Base-by-base conservation (phyloP, 2,329 filamentous ascomycete genomes). In the Ophiostoma quercus region DNA sequence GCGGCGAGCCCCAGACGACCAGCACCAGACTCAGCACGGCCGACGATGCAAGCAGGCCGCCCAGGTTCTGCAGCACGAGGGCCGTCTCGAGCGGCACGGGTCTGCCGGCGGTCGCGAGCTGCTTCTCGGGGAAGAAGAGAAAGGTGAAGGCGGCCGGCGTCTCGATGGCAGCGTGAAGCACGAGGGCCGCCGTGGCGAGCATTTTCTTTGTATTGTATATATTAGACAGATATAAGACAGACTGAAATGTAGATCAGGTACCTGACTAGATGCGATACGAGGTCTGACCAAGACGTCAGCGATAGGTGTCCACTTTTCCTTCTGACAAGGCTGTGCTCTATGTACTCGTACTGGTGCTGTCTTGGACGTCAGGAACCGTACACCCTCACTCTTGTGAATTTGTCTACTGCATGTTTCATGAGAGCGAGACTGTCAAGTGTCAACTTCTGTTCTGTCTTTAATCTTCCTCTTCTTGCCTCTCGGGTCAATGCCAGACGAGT, bases 11-110 rank as follows among this genome's bases (percentile, higher is more conserved):
- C 3, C 77, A 76, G 4, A 74, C 67, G 11, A 79, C 71, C 57
- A 83, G 75, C 16, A 77, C 71, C 2, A 83, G 73, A 63, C 80
- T 81, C 34, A 83, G 73, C n/a, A 84, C 72, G 65, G 81, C 82
- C 25, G 80, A 81, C 6, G 80, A 78, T 16, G 82, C 74, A 2
- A 86, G 77, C 16, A 84, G 77, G 14, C 82, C 83, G 62, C 83
- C 84, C 14, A 84, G 79, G 70, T 80, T 83, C 66, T 80, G 79
- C 14, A 84, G 75, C 41, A 85, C 76, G 51, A 85, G 79, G 3
- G 74, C 75, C 5, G 81, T 79, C 22, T 81, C 79, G 2, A 74
- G 73, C 6, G 63, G 34, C 11, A 39, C 34, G n/a, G 8, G 37
- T 25, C 4, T 62, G 25, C 57, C 57, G 4, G 25, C n/a, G 25